Evolutionary conservation across 1,284 basidiomycete genomes (phyloP).

Genomic region (Veloboletus limbatus): DNA sequence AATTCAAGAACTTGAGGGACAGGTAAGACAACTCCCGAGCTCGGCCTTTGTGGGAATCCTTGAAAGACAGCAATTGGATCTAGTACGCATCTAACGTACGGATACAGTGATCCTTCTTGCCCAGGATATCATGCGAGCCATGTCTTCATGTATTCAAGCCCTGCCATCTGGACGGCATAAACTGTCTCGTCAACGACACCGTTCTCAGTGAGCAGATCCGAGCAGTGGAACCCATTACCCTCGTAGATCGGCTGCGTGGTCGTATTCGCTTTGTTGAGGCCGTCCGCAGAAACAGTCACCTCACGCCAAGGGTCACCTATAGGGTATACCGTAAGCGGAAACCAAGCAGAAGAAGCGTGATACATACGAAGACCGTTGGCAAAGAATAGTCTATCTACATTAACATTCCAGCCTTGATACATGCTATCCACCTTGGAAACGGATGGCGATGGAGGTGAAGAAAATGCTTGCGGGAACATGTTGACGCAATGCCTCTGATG

Average conservation of each 20-base stretch:
- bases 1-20: too few species aligned
- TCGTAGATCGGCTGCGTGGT: conserved; percentile 51
- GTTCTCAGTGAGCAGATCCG: conserved; percentile 48
- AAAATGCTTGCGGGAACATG: conserved; percentile 58
- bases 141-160: conserved; percentile 41
- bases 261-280: conserved; percentile 47
- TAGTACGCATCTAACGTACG: too few species aligned
- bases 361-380: conserved; percentile 62
- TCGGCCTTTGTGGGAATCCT: too few species aligned
- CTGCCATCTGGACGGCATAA: conserved; percentile 48
- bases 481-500: conserved; percentile 59
- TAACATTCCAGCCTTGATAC: conserved; percentile 64
- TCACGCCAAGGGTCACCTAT: conserved; percentile 74
- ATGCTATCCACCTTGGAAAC: conserved; percentile 43
- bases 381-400: conserved; percentile 59
- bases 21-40: too few species aligned
- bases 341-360: not conserved
- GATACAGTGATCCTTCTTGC: too few species aligned
- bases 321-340: conserved; percentile 4
- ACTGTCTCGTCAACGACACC: conserved; percentile 51
- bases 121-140: conserved; percentile 44
- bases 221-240: conserved; percentile 64
- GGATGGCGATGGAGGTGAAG: conserved; percentile 38
- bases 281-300: conserved; percentile 60
- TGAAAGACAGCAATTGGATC: too few species aligned